A percentile compares a stretch with the other conserved stretches of the same genome.
Conservation (phyloP, 2,329 filamentous ascomycete species). For the Metarhizium robertsii region DNA sequence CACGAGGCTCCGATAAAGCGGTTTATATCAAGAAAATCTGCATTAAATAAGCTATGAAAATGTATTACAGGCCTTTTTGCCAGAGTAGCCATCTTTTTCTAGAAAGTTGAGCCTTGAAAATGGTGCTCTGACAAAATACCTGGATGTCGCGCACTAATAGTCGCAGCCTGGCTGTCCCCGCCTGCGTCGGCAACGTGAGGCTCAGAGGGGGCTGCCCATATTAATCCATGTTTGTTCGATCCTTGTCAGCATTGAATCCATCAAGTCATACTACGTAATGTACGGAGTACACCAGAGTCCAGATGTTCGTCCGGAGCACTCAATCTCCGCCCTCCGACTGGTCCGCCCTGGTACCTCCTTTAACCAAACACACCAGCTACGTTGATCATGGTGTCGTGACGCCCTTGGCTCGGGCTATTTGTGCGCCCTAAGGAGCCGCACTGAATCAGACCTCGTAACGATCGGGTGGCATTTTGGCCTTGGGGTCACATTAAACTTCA, state of each 20-base stretch:
- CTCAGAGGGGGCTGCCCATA: not conserved
- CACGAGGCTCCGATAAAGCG: not conserved
- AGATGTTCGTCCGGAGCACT: too few relatives aligned
- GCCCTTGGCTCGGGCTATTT: not conserved
- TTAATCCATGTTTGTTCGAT: too few relatives aligned
- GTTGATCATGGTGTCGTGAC: not conserved
- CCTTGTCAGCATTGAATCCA: too few relatives aligned
- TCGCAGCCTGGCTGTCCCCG: not conserved
- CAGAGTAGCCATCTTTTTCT: not conserved
- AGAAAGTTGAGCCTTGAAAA: not conserved
- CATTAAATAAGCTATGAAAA: not conserved
- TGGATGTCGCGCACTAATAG: slow-evolving; percentile 1
- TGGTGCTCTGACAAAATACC: not conserved
- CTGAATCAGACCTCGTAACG: not conserved
- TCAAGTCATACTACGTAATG: too few relatives aligned
- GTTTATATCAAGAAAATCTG: not conserved
- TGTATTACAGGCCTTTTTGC: not conserved
- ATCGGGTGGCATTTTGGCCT: too few relatives aligned
- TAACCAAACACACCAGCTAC: too few relatives aligned
- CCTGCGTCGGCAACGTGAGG: not conserved
- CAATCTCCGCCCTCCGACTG: too few relatives aligned
- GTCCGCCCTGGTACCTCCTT: too few relatives aligned
- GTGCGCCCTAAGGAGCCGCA: not conserved
- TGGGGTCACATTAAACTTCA: too few relatives aligned
- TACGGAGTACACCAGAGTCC: too few relatives aligned